Evolutionary conservation across 805 yeast genomes (phyloP).

Genomic region (Komagataella populi): DNA sequence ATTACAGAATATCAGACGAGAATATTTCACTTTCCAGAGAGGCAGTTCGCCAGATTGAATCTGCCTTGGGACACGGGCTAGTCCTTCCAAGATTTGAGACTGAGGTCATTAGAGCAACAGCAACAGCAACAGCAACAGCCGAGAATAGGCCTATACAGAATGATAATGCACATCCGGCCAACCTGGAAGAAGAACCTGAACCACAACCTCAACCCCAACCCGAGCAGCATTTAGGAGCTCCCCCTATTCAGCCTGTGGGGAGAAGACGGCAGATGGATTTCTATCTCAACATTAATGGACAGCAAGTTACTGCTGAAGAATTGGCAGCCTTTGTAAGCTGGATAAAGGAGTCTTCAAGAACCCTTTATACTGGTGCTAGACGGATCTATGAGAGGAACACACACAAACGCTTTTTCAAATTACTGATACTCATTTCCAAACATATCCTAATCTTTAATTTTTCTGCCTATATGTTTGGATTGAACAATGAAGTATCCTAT

Average conservation of each 20-base stretch:
- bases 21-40: background rate
- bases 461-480: background rate
- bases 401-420: background rate
- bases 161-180: background rate
- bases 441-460: background rate
- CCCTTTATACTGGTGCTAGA: background rate
- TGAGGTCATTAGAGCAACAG: background rate
- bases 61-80: background rate
- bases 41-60: background rate
- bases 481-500: background rate
- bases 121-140: background rate
- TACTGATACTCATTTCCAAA: background rate
- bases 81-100: background rate
- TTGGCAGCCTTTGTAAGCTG: background rate
- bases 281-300: background rate
- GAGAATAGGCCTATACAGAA: background rate
- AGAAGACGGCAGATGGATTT: background rate
- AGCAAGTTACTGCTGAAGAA: background rate
- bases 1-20: background rate
- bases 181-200: background rate
- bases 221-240: background rate
- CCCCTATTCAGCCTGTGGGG: background rate
- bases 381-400: background rate
- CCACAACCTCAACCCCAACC: background rate
- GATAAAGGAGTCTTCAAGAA: background rate